These are phyloP conservation scores for Annulohypoxylon nitens DNA, from an alignment of 495 filamentous ascomycete species.

Conservation along the genomic window DNA sequence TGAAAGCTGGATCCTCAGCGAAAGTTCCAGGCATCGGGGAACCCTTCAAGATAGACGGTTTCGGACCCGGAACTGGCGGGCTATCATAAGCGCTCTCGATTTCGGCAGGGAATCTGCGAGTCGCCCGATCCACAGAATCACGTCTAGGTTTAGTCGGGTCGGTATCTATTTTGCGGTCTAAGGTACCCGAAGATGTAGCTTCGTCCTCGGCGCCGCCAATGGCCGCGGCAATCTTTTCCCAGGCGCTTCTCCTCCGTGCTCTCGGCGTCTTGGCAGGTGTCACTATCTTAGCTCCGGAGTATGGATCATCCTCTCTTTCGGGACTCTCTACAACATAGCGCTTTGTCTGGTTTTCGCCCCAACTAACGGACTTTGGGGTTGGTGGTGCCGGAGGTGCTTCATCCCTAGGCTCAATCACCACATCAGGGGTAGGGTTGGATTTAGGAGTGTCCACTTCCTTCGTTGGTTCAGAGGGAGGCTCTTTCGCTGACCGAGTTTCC, in stretches of 20 bases:
- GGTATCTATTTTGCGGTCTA: conserved; percentile 26
- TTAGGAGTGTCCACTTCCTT: conserved; percentile 27
- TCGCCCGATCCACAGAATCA: conserved; percentile 33
- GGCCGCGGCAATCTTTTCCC: conserved; percentile 59
- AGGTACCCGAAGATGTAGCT: conserved; percentile 45
- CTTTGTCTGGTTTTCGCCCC: conserved; percentile 72
- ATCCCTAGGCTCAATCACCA: conserved; percentile 28
- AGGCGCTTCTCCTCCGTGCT: conserved; percentile 53
- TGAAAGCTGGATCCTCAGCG: conserved; percentile 74
- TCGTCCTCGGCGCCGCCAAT: conserved; percentile 51
- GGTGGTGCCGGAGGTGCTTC: conserved; percentile 49
- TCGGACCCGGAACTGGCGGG: conserved; percentile 55
- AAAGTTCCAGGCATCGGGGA: conserved; percentile 64
- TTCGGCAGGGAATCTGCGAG: conserved; percentile 35
- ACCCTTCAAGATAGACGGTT: conserved; percentile 52
- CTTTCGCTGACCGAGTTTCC: conserved; percentile 45
- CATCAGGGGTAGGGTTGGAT: conserved; percentile 20
- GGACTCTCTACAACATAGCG: conserved; percentile 71
- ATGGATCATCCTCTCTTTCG: conserved; percentile 52
- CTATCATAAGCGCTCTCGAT: conserved; percentile 45
- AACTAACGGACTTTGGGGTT: conserved; percentile 65
- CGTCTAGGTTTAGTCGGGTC: conserved; percentile 32
- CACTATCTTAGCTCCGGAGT: conserved; percentile 44
- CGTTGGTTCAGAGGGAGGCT: conserved; percentile 23
- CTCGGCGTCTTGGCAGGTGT: conserved; percentile 47